These are phyloP conservation scores for Coffea canephora DNA, from an alignment of 257 asterid genomes.

Conservation along the genomic window DNA sequence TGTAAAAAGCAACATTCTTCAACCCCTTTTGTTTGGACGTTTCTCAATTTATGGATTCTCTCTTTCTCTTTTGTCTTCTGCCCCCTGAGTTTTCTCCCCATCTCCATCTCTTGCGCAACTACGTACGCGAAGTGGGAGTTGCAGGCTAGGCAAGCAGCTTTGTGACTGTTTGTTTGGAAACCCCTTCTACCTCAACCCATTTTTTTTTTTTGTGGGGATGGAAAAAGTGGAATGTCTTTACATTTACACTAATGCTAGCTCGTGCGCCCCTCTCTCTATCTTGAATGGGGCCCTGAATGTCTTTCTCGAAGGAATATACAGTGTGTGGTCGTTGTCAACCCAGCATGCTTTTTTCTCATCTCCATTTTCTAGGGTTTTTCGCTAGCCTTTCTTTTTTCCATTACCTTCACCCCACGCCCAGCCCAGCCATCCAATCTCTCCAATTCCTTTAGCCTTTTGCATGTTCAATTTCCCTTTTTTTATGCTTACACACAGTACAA, in stretches of 20 bases:
- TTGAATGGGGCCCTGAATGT: slow-evolving; percentile 42
- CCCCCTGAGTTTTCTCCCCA: not conserved
- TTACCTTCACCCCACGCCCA: slow-evolving; percentile 3
- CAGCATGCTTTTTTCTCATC: slow-evolving; percentile 46
- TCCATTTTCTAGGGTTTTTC: slow-evolving; percentile 32
- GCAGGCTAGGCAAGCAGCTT: slow-evolving; percentile 1
- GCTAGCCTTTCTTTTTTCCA: not conserved
- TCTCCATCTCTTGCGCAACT: not conserved
- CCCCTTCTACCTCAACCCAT: not conserved
- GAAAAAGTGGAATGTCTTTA: slow-evolving; percentile 56
- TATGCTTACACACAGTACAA: not conserved
- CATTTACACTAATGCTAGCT: slow-evolving; percentile 27
- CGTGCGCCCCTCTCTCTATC: slow-evolving; percentile 21
- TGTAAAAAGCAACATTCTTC: slow-evolving; percentile 17
- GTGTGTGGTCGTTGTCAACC: slow-evolving; percentile 63
- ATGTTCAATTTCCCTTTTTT: not conserved
- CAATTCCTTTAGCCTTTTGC: not conserved
- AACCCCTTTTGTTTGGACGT: slow-evolving; percentile 32
- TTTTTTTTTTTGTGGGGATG: not conserved
- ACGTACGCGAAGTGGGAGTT: not conserved
- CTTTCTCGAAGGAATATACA: slow-evolving; percentile 80
- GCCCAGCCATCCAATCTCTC: not conserved
- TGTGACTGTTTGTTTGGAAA: too few species aligned
- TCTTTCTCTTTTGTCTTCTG: not conserved
- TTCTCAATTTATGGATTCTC: slow-evolving; percentile 29